Evolutionary conservation across 352 stramenopile species (phyloP).

Genomic region (Globisporangium canariense): DNA sequence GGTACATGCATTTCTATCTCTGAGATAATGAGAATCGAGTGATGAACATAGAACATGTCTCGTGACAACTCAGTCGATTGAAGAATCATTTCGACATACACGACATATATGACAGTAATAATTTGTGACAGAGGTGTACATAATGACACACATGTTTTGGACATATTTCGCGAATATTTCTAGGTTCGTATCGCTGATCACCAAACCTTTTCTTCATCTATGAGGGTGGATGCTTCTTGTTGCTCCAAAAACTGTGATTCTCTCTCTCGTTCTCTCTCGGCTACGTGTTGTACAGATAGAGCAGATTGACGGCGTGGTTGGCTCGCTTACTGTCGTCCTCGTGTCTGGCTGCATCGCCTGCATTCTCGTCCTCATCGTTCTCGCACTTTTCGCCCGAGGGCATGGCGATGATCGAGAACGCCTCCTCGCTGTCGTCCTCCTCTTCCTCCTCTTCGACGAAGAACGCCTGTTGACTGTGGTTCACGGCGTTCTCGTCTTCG

Average conservation of each 20-base stretch:
- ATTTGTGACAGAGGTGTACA: no score
- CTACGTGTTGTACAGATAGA: constrained; percentile 11
- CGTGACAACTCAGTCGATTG: no score
- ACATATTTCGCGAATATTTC: not conserved
- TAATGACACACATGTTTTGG: no score
- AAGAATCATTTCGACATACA: no score
- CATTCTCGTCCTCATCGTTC: not conserved
- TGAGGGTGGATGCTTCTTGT: no score
- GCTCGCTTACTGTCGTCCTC: not conserved
- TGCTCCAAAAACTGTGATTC: not conserved
- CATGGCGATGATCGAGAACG: constrained; percentile 16
- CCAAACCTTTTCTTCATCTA: no score
- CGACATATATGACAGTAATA: no score
- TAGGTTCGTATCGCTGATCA: not conserved
- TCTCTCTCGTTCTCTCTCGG: not conserved
- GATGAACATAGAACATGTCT: no score
- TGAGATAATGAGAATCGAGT: no score
- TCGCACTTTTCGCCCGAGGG: constrained; percentile 9
- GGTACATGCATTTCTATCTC: no score
- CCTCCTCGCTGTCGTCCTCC: constrained; percentile 8
- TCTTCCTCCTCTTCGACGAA: constrained; percentile 18
- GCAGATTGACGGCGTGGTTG: constrained; percentile 11
- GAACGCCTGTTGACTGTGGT: constrained; percentile 8
- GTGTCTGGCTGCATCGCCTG: not conserved
- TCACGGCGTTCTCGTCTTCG: constrained; percentile 7